These are phyloP conservation scores for Leccinum holopus DNA, from an alignment of 1,284 basidiomycete genomes.

Conservation along the genomic window DNA sequence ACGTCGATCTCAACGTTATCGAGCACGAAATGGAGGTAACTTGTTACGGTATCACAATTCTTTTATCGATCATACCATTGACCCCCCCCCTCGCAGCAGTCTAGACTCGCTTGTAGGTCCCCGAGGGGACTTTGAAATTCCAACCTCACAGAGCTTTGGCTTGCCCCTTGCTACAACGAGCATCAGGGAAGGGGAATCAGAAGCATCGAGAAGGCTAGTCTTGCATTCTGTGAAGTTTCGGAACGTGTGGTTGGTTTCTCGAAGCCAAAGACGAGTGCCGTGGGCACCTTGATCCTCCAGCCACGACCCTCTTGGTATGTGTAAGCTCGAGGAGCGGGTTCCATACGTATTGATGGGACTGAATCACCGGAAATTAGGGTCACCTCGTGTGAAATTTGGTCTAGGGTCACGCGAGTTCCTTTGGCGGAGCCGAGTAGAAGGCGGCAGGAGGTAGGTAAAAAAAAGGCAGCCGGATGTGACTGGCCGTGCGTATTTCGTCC, in stretches of 20 bases:
- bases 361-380: constrained; percentile 26
- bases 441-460: constrained; percentile 1
- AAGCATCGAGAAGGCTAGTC: constrained; percentile 37
- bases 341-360: constrained; percentile 2
- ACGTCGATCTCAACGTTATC: constrained; percentile 23
- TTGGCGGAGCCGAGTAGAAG: constrained; percentile 8
- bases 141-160: constrained; percentile 45
- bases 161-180: constrained; percentile 40
- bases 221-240: constrained; percentile 37
- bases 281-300: constrained; percentile 19
- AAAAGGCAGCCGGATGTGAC: constrained; percentile 7
- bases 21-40: constrained; percentile 18
- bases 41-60: constrained; percentile 19
- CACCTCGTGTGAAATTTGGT: constrained; percentile 13
- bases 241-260: constrained; percentile 43
- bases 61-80: constrained; percentile 17
- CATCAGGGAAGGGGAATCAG: constrained; percentile 47
- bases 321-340: constrained; percentile 10
- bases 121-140: constrained; percentile 42
- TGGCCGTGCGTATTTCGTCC: constrained; percentile 11
- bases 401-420: constrained; percentile 19
- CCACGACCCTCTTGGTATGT: constrained; percentile 19
- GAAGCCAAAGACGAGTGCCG: constrained; percentile 34
- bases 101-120: constrained; percentile 41
- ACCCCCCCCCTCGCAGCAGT: constrained; percentile 7